Conservation (phyloP, 2,329 filamentous ascomycete species). For the Boeremia lycopersici region DNA sequence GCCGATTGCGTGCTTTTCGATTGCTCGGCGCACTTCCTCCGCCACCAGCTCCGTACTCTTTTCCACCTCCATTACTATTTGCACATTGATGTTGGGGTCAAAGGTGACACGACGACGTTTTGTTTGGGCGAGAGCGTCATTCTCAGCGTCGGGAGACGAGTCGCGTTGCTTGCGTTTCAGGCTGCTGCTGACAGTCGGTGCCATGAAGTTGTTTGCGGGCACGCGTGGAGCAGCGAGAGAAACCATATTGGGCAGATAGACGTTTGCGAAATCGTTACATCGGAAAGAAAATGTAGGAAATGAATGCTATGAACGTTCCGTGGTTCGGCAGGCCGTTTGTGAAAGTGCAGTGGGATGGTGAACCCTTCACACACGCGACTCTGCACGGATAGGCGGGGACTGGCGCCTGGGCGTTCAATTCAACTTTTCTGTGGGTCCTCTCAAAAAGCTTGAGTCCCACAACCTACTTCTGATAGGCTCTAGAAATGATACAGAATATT, state of each 20-base stretch:
- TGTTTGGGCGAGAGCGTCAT: constrained; percentile 40
- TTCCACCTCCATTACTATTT: constrained; percentile 53
- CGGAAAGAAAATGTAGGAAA: constrained; percentile 17
- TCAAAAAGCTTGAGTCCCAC: constrained; percentile 7
- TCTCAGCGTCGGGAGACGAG: constrained; percentile 38
- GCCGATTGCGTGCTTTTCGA: constrained; percentile 58
- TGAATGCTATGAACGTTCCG: neutral
- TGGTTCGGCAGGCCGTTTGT: constrained; percentile 2
- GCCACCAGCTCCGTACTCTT: constrained; percentile 64
- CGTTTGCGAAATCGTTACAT: constrained; percentile 34
- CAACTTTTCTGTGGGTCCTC: constrained; percentile 12
- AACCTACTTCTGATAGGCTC: constrained; percentile 1
- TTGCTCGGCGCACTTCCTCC: constrained; percentile 65
- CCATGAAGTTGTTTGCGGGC: constrained; percentile 31
- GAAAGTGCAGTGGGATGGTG: constrained; percentile 12
- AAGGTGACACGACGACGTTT: constrained; percentile 58
- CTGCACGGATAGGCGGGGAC: constrained; percentile 7
- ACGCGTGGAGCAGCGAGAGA: constrained; percentile 44
- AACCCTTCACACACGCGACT: constrained; percentile 19
- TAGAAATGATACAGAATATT: neutral
- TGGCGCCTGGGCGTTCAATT: constrained; percentile 10
- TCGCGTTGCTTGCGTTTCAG: constrained; percentile 48
- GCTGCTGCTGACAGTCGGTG: constrained; percentile 37
- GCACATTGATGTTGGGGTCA: constrained; percentile 54
- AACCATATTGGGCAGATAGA: constrained; percentile 39